Conservation (phyloP, 805 yeast genomes). For the Candida easanensis region DNA sequence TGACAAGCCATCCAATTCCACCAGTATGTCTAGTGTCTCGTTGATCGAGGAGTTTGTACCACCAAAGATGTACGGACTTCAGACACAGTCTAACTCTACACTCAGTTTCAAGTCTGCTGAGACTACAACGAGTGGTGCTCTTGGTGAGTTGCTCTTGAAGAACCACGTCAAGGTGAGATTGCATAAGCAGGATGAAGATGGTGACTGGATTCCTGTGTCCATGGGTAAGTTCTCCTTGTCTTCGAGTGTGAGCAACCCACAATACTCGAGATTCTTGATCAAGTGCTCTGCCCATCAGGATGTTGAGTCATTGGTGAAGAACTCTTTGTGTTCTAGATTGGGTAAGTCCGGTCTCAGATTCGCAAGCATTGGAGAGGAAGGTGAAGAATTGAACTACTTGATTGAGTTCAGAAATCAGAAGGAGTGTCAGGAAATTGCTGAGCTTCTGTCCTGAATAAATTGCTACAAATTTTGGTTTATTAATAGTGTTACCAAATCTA, state of each 20-base stretch:
- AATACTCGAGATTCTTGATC: constrained; percentile 20
- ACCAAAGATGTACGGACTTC: constrained; percentile 13
- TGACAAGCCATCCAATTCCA: constrained; percentile 25
- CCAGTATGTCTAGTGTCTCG: constrained; percentile 24
- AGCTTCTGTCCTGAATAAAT: constrained; percentile 11
- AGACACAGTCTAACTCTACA: constrained; percentile 16
- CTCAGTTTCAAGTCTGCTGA: constrained; percentile 8
- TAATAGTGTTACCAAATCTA: background rate
- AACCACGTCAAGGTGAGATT: constrained; percentile 22
- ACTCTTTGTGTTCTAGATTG: constrained; percentile 18
- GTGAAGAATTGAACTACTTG: constrained; percentile 21
- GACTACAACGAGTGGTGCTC: background rate
- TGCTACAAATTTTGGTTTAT: background rate
- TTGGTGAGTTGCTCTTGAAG: constrained; percentile 20
- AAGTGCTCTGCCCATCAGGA: constrained; percentile 4
- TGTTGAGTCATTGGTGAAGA: constrained; percentile 14
- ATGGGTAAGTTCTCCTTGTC: constrained; percentile 22
- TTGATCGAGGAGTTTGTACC: constrained; percentile 11
- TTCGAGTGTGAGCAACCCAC: constrained; percentile 21
- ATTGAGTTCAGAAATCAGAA: constrained; percentile 23
- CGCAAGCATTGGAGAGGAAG: constrained; percentile 17
- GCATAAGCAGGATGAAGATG: constrained; percentile 23
- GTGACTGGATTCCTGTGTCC: constrained; percentile 28
- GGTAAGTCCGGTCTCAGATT: constrained; percentile 26
- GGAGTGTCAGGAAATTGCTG: constrained; percentile 23